Base-by-base conservation (phyloP, 805 yeast genomes). In the Pichia occidentalis region DNA sequence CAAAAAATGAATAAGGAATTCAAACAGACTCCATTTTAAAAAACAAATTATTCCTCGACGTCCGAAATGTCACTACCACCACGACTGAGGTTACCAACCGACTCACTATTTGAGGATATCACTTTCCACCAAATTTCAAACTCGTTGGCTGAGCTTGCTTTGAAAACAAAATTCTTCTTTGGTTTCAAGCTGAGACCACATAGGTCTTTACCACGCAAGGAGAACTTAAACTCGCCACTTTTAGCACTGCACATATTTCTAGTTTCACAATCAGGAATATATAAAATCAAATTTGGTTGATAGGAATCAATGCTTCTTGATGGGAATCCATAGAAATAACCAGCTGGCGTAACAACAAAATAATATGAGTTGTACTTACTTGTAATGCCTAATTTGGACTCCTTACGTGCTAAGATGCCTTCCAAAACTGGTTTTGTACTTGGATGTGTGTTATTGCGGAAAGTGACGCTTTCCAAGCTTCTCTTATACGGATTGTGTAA, bases 301-400 rank as follows among this genome's bases (percentile, higher is more conserved):
- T 44, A 44, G 6, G 70, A 56, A 43, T 69, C 74, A 30, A 56
- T 47, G 19, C 71, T 67, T 39, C 65, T 60, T 11, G 71, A 59
- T 41, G 66, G 67, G 54, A 68, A 72, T 45, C 69, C 73, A 44
- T 66, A 65, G 17, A 73, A 48, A 48, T 59, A 69, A 17, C 66
- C 59, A 1, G 73, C 48, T 22, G 65, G 68, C 5, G 77, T 64
- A 29, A 73, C 54, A 27, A 68, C 77, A 47, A 64, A 73, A 51
- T 65, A 73, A 46, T 61, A 65, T 8, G 71, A 55, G 36, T 57
- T 56, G 52, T 64, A 71, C 37, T 60, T 54, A 47, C 69, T 68
- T 36, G 60, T 51, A 9, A 44, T 14, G 27, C 43, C 43, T 21
- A 73, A 41, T 25, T 57, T 54, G 5, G 73, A 70, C 32, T 66